These are phyloP conservation scores for Solanum rostratum DNA, from an alignment of 257 asterid species.

Conservation along the genomic window DNA sequence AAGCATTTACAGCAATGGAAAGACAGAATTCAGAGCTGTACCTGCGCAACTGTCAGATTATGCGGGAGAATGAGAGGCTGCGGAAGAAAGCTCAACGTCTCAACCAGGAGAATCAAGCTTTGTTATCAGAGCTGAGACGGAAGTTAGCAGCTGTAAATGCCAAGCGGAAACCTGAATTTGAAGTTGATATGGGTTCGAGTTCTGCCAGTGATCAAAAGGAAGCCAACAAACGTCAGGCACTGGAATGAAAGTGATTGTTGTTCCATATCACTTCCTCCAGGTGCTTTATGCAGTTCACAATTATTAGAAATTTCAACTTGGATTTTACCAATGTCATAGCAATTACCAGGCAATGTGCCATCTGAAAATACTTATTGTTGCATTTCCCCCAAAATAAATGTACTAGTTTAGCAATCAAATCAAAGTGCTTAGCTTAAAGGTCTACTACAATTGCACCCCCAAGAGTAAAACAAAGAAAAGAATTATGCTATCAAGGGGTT, in stretches of 20 bases:
- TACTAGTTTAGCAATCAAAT: neutral
- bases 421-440: neutral
- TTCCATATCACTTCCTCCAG: neutral
- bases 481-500: neutral
- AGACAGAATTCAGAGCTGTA: conserved; percentile 34
- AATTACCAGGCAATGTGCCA: neutral
- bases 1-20: conserved; percentile 22
- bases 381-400: neutral
- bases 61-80: conserved; percentile 36
- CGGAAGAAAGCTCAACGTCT: conserved; percentile 39
- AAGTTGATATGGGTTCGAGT: conserved; percentile 4
- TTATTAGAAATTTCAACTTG: neutral
- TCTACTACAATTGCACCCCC: neutral
- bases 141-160: conserved; percentile 15
- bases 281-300: neutral
- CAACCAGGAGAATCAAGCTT: conserved; percentile 34
- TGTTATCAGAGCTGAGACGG: conserved; percentile 33
- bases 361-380: neutral
- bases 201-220: conserved; percentile 13
- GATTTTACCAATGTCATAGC: neutral
- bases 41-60: conserved; percentile 38
- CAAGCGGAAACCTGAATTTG: conserved; percentile 2
- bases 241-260: conserved; percentile 6
- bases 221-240: conserved; percentile 1
- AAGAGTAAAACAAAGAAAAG: neutral